Conservation (phyloP, 805 yeast species). For the Sporopachydermia quercuum region DNA sequence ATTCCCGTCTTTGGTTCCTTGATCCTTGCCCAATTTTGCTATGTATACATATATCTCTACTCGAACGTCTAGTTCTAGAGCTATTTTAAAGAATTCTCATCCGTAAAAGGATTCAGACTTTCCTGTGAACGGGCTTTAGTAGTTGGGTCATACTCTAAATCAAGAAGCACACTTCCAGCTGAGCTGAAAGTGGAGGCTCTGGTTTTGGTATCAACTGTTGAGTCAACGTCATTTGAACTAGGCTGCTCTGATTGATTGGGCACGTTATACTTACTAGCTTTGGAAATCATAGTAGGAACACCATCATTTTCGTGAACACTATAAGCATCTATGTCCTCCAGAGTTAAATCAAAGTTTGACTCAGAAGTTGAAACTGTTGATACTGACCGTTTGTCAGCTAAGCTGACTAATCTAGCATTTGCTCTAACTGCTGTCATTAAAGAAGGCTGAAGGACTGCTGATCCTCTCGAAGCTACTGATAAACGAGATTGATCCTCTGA, state of each 20-base stretch:
- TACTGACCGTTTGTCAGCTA: neutral
- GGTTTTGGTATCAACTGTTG: neutral
- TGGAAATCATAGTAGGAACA: neutral
- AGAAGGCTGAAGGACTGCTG: neutral
- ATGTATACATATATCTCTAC: too few relatives aligned
- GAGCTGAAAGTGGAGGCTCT: neutral
- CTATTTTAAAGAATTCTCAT: too few relatives aligned
- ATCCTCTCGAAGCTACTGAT: neutral
- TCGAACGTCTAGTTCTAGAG: too few relatives aligned
- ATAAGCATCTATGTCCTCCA: neutral
- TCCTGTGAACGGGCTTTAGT: too few relatives aligned
- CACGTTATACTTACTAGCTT: neutral
- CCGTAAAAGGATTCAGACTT: too few relatives aligned
- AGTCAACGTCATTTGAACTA: constrained; percentile 2
- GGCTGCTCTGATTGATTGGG: too few relatives aligned
- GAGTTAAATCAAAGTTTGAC: neutral
- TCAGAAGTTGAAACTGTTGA: neutral
- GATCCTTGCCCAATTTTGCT: too few relatives aligned
- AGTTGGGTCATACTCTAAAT: neutral
- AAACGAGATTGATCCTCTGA: neutral
- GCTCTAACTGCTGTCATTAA: neutral
- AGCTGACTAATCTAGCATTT: neutral
- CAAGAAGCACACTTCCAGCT: neutral
- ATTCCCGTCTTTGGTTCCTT: too few relatives aligned
- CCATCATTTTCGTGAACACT: neutral